Conservation (phyloP, 495 filamentous ascomycete species). For the Podospora pseudocomata region DNA sequence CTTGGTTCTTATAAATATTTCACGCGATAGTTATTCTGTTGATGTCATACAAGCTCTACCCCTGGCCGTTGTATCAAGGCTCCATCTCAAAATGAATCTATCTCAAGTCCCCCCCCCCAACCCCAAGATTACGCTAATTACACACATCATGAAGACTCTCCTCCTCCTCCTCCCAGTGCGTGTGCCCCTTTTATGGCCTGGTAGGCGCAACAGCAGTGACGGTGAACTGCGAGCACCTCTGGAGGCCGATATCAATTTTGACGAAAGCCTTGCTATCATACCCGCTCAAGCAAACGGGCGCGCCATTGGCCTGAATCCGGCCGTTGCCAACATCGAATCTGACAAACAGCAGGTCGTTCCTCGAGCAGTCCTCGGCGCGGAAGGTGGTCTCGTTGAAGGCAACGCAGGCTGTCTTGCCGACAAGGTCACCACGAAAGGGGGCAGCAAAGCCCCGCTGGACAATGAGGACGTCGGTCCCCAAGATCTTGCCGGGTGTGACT, state of each 20-base stretch:
- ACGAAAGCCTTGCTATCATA: slow-evolving; percentile 29
- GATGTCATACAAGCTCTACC: not conserved
- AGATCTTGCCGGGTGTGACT: slow-evolving; percentile 30
- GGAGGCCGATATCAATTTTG: slow-evolving; percentile 19
- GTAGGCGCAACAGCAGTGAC: slow-evolving; percentile 29
- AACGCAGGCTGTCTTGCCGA: slow-evolving; percentile 30
- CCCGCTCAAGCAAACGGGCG: slow-evolving; percentile 30
- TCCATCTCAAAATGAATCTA: too few species aligned
- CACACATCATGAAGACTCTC: not conserved
- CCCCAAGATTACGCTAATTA: not conserved
- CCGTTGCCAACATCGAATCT: slow-evolving; percentile 26
- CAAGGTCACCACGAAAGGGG: slow-evolving; percentile 31
- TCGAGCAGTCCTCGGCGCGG: slow-evolving; percentile 29
- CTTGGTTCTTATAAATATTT: not conserved
- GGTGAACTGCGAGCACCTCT: slow-evolving; percentile 27
- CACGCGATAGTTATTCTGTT: too few species aligned
- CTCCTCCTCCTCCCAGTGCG: not conserved
- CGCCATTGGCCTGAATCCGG: slow-evolving; percentile 22
- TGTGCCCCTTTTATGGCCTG: slow-evolving; percentile 15
- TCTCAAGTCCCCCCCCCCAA: too few species aligned
- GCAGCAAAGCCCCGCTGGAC: slow-evolving; percentile 26
- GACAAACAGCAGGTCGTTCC: slow-evolving; percentile 19
- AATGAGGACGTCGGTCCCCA: slow-evolving; percentile 23
- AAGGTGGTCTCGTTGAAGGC: slow-evolving; percentile 31
- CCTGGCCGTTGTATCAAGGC: too few species aligned